A percentile compares a stretch with the other conserved stretches of the same genome.
Conservation (phyloP, 106 monocot species). For the Phalaenopsis aphrodite region DNA sequence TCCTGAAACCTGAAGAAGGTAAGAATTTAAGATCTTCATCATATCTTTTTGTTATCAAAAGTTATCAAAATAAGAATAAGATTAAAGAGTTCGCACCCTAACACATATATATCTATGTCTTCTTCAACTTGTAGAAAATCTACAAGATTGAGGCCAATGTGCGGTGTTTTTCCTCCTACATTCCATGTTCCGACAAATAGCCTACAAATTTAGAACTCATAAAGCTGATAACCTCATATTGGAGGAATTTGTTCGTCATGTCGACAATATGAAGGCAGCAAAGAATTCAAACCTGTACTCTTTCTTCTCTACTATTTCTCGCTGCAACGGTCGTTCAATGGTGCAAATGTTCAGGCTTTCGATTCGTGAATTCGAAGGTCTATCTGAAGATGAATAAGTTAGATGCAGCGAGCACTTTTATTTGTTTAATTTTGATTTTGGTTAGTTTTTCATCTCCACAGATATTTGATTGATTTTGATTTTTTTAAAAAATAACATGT, state of each 20-base stretch:
- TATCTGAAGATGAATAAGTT: slow-evolving; percentile 40
- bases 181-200: slow-evolving; percentile 96
- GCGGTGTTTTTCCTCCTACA: slow-evolving; percentile 82
- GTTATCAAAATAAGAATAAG: no score
- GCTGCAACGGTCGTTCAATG: slow-evolving; percentile 10
- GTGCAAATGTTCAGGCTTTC: slow-evolving; percentile 51
- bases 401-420: background rate
- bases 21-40: background rate
- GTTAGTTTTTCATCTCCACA: background rate
- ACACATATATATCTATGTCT: slow-evolving; percentile 73
- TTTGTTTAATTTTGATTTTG: no score
- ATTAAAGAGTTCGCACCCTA: slow-evolving; percentile 47
- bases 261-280: background rate
- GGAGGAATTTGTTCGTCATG: background rate
- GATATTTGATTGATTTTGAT: background rate
- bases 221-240: background rate
- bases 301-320: slow-evolving; percentile 25
- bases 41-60: background rate
- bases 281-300: slow-evolving; percentile 36
- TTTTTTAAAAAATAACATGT: background rate
- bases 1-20: slow-evolving; percentile 83
- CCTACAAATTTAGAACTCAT: slow-evolving; percentile 25
- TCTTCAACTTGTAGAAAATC: slow-evolving; percentile 81
- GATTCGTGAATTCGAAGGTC: slow-evolving; percentile 39
- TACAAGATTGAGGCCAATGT: slow-evolving; percentile 57